These are phyloP conservation scores for Penicillium atrosanguineum DNA, from an alignment of 495 filamentous ascomycete genomes.

Conservation along the genomic window DNA sequence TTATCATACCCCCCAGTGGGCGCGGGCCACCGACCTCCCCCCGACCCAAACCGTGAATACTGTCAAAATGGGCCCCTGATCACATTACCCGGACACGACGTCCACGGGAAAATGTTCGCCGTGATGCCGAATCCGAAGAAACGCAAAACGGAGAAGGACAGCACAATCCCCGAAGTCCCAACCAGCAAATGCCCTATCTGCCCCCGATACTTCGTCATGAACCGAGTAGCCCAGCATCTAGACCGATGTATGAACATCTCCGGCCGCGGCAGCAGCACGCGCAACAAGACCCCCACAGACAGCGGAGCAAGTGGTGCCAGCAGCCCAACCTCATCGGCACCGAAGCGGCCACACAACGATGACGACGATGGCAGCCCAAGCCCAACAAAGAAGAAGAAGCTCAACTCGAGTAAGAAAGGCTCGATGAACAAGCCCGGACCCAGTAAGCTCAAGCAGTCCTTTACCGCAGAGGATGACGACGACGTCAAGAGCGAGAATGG, in stretches of 20 bases:
- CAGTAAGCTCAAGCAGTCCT: conserved; percentile 47
- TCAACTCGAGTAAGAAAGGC: conserved; percentile 39
- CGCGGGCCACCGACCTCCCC: conserved; percentile 54
- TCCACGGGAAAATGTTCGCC: conserved; percentile 76
- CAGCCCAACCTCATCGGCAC: conserved; percentile 35
- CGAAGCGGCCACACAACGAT: conserved; percentile 40
- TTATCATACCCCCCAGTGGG: conserved; percentile 63
- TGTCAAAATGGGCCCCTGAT: conserved; percentile 76
- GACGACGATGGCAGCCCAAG: conserved; percentile 37
- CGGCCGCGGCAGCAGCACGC: conserved; percentile 60
- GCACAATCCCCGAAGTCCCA: conserved; percentile 47
- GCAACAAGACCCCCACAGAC: conserved; percentile 46
- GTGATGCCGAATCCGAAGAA: conserved; percentile 58
- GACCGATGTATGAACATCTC: conserved; percentile 77
- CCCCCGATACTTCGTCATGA: conserved; percentile 58
- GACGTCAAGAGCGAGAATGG: conserved; percentile 30
- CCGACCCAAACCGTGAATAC: conserved; percentile 62
- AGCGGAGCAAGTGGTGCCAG: conserved; percentile 33
- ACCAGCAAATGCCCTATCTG: conserved; percentile 69
- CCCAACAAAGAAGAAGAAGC: conserved; percentile 48
- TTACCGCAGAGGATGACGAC: conserved; percentile 31
- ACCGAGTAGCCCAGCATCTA: conserved; percentile 68
- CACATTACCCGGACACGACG: conserved; percentile 70
- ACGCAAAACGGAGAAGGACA: conserved; percentile 37
- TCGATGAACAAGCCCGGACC: conserved; percentile 39